Percentiles rank a stretch among this genome's conserved stretches.
Evolutionary conservation across 2,329 filamentous ascomycete species (phyloP).

Genomic region (Apiospora koreana): DNA sequence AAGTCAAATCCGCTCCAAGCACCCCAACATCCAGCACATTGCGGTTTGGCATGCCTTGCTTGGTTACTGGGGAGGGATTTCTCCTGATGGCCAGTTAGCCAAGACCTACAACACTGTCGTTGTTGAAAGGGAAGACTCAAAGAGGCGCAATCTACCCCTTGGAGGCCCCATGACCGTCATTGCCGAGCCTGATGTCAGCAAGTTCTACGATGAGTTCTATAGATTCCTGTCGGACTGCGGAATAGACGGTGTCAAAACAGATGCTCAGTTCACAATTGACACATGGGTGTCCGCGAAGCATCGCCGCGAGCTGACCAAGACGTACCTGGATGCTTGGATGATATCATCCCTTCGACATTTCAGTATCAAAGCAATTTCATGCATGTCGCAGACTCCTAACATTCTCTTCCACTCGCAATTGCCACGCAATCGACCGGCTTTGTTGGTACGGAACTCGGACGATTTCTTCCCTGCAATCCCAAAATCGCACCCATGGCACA

Average conservation of each 20-base stretch:
- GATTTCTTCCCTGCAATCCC: constrained; percentile 88
- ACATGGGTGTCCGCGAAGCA: constrained; percentile 67
- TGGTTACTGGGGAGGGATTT: constrained; percentile 89
- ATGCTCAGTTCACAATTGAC: constrained; percentile 89
- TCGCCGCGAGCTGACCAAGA: constrained; percentile 69
- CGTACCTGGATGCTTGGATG: constrained; percentile 86
- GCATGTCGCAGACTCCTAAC: constrained; percentile 91
- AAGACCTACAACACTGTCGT: constrained; percentile 75
- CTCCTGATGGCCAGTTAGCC: constrained; percentile 72
- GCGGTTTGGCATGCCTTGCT: constrained; percentile 92
- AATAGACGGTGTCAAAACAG: constrained; percentile 87
- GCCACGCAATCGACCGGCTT: constrained; percentile 70
- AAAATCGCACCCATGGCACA: constrained; percentile 87
- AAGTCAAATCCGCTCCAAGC: constrained; percentile 64
- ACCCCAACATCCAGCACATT: constrained; percentile 77
- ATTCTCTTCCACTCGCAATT: constrained; percentile 84
- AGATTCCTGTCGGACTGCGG: constrained; percentile 72
- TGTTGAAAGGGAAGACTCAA: constrained; percentile 50
- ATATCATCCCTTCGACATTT: constrained; percentile 78
- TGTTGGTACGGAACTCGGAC: constrained; percentile 82
- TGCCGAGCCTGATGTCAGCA: constrained; percentile 69
- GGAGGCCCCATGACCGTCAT: constrained; percentile 73
- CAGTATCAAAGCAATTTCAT: constrained; percentile 76
- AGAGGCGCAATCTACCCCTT: constrained; percentile 47
- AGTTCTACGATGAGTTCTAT: constrained; percentile 92